Evolutionary conservation across 768 basidiomycete genomes (phyloP).

Genomic region (Coprinopsis cinerea): DNA sequence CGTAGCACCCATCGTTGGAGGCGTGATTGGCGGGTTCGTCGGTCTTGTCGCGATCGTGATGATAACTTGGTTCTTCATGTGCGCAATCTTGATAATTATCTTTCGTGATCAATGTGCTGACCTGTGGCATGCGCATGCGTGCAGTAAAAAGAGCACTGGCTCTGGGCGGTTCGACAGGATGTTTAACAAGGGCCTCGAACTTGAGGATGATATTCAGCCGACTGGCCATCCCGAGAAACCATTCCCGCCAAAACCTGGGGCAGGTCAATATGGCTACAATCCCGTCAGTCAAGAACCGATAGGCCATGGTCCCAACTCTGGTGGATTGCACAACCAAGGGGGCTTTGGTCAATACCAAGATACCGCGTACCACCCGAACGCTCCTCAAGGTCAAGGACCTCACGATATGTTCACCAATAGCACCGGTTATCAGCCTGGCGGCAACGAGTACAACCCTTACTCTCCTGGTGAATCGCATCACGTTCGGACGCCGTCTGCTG

Average conservation of each 20-base stretch:
- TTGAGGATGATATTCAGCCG: background rate
- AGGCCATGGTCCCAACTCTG: background rate
- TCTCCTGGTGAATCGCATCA: background rate
- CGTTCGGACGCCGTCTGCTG: background rate
- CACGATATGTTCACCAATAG: background rate
- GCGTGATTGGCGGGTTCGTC: slow-evolving; percentile 10
- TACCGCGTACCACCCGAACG: background rate
- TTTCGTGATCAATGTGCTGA: background rate
- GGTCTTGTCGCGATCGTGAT: slow-evolving; percentile 6
- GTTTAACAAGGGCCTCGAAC: background rate
- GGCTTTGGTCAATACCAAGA: background rate
- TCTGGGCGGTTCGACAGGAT: background rate
- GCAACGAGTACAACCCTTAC: background rate
- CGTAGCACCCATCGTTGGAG: slow-evolving; percentile 9
- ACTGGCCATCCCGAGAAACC: background rate
- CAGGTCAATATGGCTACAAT: background rate
- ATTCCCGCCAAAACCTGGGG: background rate
- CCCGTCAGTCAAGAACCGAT: background rate
- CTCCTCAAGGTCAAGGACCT: too few species aligned
- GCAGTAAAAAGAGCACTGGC: slow-evolving; percentile 4
- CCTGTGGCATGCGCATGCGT: too few species aligned
- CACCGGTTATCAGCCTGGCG: slow-evolving; percentile 3
- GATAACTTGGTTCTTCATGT: slow-evolving; percentile 4
- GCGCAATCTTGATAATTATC: background rate
- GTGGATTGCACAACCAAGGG: background rate